Evolutionary conservation across 2,329 filamentous ascomycete species (phyloP), one percentile per base, ranked within the genome.

Genomic region (Colletotrichum higginsianum): DNA sequence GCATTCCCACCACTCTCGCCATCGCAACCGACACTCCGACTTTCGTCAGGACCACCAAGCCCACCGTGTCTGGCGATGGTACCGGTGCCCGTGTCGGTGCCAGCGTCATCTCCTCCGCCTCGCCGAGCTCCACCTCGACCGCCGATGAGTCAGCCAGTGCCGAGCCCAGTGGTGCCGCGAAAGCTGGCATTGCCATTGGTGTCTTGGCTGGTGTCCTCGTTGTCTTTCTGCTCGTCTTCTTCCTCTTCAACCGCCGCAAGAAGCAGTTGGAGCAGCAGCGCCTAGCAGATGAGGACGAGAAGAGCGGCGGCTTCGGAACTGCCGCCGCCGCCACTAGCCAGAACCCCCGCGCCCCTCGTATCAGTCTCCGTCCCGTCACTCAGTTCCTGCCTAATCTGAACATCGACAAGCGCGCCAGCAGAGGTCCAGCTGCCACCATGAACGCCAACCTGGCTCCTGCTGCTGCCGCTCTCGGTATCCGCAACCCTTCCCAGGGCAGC

Each of bases 161-260:
- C 13, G 71, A 76, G 60, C 73, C 67, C 61, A 76, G 75, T 71
- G 38, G 66, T 52, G 63, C 73, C 49, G 80, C 83, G 52, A 96
- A 94, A 82, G 95, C 94, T 53, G 96, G 96, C 72, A 89, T 98
- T 73, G 94, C 92, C 7, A 91, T 98, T 79, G 95, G 95, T 77
- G 90, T 97, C 58, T 82, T 98, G 42, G 86, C 92, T 8, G 89
- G 89, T 60, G 76, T 98, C 35, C 88, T 92, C 42, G 81, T 92
- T 2, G 79, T 96, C 35, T 89, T 90, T 40, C 84, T 91, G n/a
- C 80, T 93, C 26, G 85, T 93, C 23, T 92, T 94, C 78, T 91
- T 97, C 80, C 80, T 94, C 72, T 88, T 95, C 79, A 91, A 88
- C 76, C 86, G 83, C 76, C 90, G 90, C 78, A 94, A 92, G 86